phyloP scores from a whole-genome alignment of 306 rosid species.

The Fragaria vesca region DNA sequence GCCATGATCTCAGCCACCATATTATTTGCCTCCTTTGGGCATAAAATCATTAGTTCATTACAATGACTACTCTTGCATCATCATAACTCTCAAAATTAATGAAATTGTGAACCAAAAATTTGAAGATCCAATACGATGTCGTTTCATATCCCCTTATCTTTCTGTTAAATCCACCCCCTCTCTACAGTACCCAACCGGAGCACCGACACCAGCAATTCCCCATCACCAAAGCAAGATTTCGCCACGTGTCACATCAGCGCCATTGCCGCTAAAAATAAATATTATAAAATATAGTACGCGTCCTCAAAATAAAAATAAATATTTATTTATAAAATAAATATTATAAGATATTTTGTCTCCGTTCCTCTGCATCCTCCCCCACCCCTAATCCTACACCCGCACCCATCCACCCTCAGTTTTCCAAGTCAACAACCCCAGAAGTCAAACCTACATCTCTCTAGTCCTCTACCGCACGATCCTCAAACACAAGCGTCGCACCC shows the following conservation, averaged over 20 bases:
- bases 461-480: not conserved
- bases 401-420: not conserved
- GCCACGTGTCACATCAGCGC: constrained; percentile 36
- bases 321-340: no score
- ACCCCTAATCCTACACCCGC: not conserved
- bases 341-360: not conserved
- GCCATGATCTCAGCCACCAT: no score
- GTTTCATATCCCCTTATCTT: not conserved
- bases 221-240: not conserved
- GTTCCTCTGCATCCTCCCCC: constrained; percentile 15
- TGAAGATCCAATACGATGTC: not conserved
- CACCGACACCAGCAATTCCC: constrained; percentile 47
- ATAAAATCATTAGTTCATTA: no score
- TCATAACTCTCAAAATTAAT: not conserved
- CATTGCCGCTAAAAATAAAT: not conserved
- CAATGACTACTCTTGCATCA: no score
- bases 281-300: constrained; percentile 22
- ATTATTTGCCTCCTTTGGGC: no score
- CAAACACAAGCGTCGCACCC: not conserved
- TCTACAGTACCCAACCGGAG: not conserved
- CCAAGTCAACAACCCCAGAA: not conserved
- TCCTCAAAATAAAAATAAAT: no score
- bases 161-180: not conserved
- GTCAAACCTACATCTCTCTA: not conserved
- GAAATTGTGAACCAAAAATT: not conserved